Conservation (phyloP, 2,329 filamentous ascomycete genomes). For the Pseudogymnoascus verrucosus region DNA sequence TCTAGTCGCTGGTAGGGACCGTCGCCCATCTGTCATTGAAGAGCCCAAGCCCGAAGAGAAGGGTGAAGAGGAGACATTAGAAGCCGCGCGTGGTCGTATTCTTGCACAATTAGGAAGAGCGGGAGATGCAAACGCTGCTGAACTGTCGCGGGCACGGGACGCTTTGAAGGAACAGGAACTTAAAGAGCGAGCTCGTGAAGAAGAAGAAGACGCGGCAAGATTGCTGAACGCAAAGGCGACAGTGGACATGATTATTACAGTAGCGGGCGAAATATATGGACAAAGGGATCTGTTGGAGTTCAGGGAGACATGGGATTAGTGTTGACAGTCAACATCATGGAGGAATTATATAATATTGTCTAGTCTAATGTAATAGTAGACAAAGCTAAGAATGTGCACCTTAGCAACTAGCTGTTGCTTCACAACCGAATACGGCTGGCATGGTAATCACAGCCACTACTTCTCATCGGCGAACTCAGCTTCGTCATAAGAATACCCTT, state of each 20-base stretch:
- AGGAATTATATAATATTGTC: slow-evolving; percentile 1
- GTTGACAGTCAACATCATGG: not conserved
- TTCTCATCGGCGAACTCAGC: slow-evolving; percentile 2
- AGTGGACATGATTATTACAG: slow-evolving; percentile 83
- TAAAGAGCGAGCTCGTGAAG: not conserved
- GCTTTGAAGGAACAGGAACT: slow-evolving; percentile 26
- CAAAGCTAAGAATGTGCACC: not conserved
- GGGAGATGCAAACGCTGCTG: not conserved
- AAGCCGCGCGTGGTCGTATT: not conserved
- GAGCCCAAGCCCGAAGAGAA: not conserved
- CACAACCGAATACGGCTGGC: not conserved
- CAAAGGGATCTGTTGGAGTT: slow-evolving; percentile 78
- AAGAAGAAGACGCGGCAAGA: not conserved
- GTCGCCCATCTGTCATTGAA: not conserved
- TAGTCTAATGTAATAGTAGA: slow-evolving; percentile 8
- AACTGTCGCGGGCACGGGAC: not conserved
- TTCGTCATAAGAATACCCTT: slow-evolving; percentile 29
- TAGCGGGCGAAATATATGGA: slow-evolving; percentile 82
- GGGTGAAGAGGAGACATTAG: not conserved
- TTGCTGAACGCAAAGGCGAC: slow-evolving; percentile 52
- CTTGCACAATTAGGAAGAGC: not conserved
- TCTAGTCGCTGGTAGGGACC: not conserved
- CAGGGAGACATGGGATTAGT: slow-evolving; percentile 45
- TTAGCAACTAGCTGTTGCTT: not conserved
- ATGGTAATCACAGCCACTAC: not conserved